Conservation (phyloP, 2,329 filamentous ascomycete genomes). For the Penicillium oxalicum region DNA sequence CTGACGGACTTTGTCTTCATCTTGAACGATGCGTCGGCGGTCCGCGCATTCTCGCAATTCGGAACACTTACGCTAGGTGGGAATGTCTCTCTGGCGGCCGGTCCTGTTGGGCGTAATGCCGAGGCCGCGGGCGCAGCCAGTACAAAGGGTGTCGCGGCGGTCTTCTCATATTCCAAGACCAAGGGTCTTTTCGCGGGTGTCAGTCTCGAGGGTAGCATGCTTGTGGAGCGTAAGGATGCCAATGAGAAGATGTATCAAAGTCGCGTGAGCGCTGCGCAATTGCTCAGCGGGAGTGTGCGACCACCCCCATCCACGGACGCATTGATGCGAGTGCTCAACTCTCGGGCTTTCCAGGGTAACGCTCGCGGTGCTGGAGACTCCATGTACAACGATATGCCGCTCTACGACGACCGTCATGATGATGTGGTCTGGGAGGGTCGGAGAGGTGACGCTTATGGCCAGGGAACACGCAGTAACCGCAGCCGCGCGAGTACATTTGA, state of each 20-base stretch:
- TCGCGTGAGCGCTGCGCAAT: constrained; percentile 70
- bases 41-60: constrained; percentile 88
- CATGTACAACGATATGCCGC: constrained; percentile 91
- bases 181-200: constrained; percentile 96
- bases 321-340: constrained; percentile 78
- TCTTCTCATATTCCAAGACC: constrained; percentile 97
- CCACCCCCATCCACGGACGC: constrained; percentile 77
- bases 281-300: constrained; percentile 71
- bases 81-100: constrained; percentile 92
- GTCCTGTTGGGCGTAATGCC: constrained; percentile 87
- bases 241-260: constrained; percentile 94
- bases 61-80: constrained; percentile 89
- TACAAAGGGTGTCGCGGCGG: constrained; percentile 77
- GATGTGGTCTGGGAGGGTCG: constrained; percentile 78
- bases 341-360: constrained; percentile 71
- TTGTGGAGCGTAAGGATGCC: constrained; percentile 91
- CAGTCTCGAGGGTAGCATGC: constrained; percentile 83
- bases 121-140: constrained; percentile 93
- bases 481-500: constrained; percentile 49
- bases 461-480: constrained; percentile 50
- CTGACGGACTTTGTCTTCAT: constrained; percentile 82
- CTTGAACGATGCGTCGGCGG: constrained; percentile 81
- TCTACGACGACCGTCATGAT: constrained; percentile 79
- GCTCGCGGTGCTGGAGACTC: constrained; percentile 48
- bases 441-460: constrained; percentile 63